Base-by-base conservation (phyloP, 495 filamentous ascomycete species). In the Corynascus novoguineensis region DNA sequence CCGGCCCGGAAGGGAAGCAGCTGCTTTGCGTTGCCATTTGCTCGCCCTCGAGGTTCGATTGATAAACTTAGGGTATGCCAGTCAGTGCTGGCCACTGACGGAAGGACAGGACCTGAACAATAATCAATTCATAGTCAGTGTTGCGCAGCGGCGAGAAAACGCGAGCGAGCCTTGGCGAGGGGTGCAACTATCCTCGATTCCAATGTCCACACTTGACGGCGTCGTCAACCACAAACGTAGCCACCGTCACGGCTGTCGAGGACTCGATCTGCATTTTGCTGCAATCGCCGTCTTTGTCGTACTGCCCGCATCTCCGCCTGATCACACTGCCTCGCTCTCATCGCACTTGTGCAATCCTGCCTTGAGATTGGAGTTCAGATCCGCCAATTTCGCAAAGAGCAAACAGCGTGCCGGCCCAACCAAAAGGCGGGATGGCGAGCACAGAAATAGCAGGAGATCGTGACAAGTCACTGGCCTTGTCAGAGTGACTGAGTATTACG, bases 31-130 rank as follows among this genome's bases (percentile, higher is more conserved):
- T 21, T 27, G 40, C 49, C 38, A 14, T 58, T 46, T 6, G 44
- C 46, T 38, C 31, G 50, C 45, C 54, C 59, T 61, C 55, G 55
- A 58, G 54, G 45, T 9, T 53, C 10, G 37, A 53, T 21, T 27
- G 37, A 53, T 31, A 53, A 35, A 41, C 42, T 7, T 27, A 31
- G 24, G 35, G 50, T 21, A 15, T 14, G 47, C 29, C 47, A 25
- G 31, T 8, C 47, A 24, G 19, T n/a, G 46, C 12, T 29, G 4
- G 9, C 27, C 46, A 38, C 12, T 25, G 49, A 52, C 28, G 35
- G 35, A 21, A 40, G 49, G 34, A 52, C 49, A 21, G 35, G 34
- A 17, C 49, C 22, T 38, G 22, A 19, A 40, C 27, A 52, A 19
- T 12, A 28, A 52, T 52, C 28, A 40, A 31, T 21, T 22, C 50